Base-by-base conservation (phyloP, 345 rosid species). In the Bretschneidera sinensis region DNA sequence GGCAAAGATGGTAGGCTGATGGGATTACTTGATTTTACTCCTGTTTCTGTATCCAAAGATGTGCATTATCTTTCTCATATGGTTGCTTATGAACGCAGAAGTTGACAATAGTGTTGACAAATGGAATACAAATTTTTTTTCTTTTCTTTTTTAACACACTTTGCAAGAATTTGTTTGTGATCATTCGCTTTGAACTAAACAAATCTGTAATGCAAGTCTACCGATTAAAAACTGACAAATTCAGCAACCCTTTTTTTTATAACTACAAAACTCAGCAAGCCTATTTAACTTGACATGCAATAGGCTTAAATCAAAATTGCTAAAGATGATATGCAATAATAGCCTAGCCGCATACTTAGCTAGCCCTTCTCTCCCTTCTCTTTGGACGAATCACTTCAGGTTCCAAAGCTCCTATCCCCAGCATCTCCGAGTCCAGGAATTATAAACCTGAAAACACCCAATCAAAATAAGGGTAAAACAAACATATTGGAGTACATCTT, bases 351-450 rank as follows among this genome's bases (percentile, higher is more conserved):
- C 16, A 39, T 4, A 1, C 16, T 39, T 7, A 14, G 10, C 2
- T 5, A 13, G 16, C 2, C 2, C 1, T 31, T 14, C 10, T 10
- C 18, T n/a, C 47, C n/a, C 13, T 0, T 34, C 24, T 35, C 17
- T 9, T 33, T 21, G 51, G 19, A 6, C 0, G 7, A 8, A 28
- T 20, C 18, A 17, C 33, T 24, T 79, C 54, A 74, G 33, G 96
- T 92, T 51, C 97, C 97, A 1, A 82, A 92, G 82, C 94, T 85
- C 21, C 98, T 92, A 70, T 92, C 95, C 31, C 98, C 98, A 3
- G 97, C 97, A 68, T 92, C 98, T 73, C 98, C 98, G 43, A 92
- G 95, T 43, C 98, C 98, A n/a, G 98, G 98, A 62, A 92, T 64
- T 50, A 92, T 92, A 70, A 79, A 92, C 69, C 95, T 92, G 81